Base-by-base conservation (phyloP, 176 grass and related monocot genomes). In the Guadua angustifolia region DNA sequence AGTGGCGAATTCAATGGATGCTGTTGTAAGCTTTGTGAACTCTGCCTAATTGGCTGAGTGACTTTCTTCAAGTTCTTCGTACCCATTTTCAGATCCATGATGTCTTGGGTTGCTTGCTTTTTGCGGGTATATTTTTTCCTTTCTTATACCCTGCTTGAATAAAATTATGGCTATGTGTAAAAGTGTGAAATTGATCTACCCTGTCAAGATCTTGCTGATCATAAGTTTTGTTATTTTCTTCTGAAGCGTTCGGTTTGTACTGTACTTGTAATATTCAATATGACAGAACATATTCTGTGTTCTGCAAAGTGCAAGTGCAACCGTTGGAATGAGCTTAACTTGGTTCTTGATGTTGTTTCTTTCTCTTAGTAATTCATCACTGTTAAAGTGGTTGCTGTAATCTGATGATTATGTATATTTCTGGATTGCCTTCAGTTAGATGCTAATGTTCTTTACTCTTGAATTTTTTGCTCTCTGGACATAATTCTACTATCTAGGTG, bases 1-100 rank as follows among this genome's bases (percentile, higher is more conserved):
- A 57, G 36, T 58, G 42, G 56, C 52, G 24, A 84, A 84, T 38
- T 88, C 86, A 3, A 68, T 89, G 84, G 67, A 92, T 83, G 82
- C 52, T 47, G 73, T 76, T 57, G 74, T 63, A 29, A 80, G 81
- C 64, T 73, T 92, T 65, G 40, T 86, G 44, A 88, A 81, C 72
- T 86, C 80, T 69, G 74, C 76, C 47, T 86, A 47, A 9, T 16
- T 84, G 64, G 32, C 38, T 25, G 60, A 80, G 36, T 88, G 80
- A 86, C n/a, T 67, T n/a, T 40, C 19, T 40, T 21, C 62, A 12
- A 60, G 73, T 46, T 66, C 39, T 40, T 78, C 16, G 15, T 59
- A 52, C 25, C 9, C 44, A 46, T 29, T 50, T 79, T 73, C 66
- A 66, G 66, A 74, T 74, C 52, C 32, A 62, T 79, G 12, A 12